Conservation (phyloP, 2,329 filamentous ascomycete species). For the Geoglossum cookeanum region DNA sequence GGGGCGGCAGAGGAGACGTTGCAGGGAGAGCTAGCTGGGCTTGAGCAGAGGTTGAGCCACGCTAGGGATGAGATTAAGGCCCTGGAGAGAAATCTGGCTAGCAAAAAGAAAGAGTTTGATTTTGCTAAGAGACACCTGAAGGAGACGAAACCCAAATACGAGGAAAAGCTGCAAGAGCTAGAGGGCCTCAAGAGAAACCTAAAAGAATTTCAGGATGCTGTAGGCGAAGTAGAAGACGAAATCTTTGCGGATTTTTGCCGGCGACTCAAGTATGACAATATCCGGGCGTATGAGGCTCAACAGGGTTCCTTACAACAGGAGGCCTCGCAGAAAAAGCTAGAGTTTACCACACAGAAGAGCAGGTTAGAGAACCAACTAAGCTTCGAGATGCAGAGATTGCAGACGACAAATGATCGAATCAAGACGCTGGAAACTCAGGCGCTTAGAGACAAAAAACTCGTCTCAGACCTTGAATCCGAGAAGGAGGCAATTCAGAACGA, state of each 20-base stretch:
- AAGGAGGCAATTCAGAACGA: slow-evolving; percentile 57
- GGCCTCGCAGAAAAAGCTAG: slow-evolving; percentile 64
- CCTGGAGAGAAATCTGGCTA: slow-evolving; percentile 64
- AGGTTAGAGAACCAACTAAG: slow-evolving; percentile 39
- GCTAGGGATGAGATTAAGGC: slow-evolving; percentile 58
- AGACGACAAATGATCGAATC: slow-evolving; percentile 50
- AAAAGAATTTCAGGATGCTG: slow-evolving; percentile 37
- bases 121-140: slow-evolving; percentile 53
- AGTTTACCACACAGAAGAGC: slow-evolving; percentile 63
- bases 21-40: slow-evolving; percentile 56
- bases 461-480: slow-evolving; percentile 50
- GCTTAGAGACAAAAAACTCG: slow-evolving; percentile 45
- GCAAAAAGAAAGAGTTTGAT: slow-evolving; percentile 66
- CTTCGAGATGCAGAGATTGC: slow-evolving; percentile 52
- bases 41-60: slow-evolving; percentile 57
- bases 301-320: slow-evolving; percentile 88
- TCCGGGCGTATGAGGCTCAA: slow-evolving; percentile 82
- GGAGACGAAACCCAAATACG: slow-evolving; percentile 60
- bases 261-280: slow-evolving; percentile 69
- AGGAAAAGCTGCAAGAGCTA: slow-evolving; percentile 50
- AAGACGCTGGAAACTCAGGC: slow-evolving; percentile 46
- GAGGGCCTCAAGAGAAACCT: slow-evolving; percentile 40
- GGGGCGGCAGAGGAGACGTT: slow-evolving; percentile 63
- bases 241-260: slow-evolving; percentile 75
- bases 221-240: slow-evolving; percentile 70